Evolutionary conservation across 192 early-diverging fungal species (phyloP).

Genomic region (Coemansia sp.): DNA sequence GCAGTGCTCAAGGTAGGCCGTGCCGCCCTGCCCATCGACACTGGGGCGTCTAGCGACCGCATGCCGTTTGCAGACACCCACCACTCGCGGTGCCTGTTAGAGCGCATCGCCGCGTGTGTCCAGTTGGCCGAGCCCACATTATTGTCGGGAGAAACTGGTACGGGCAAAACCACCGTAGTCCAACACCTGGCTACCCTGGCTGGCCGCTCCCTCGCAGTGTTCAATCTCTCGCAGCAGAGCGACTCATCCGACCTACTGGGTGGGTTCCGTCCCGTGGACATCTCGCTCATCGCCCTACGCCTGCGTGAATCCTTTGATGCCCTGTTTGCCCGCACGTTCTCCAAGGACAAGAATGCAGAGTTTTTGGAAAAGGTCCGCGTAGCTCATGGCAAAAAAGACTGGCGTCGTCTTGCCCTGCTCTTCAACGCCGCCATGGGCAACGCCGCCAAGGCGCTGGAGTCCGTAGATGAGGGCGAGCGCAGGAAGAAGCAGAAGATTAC

Average conservation of each 20-base stretch:
- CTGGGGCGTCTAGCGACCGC: slow-evolving; percentile 10
- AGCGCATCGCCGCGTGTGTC: slow-evolving; percentile 81
- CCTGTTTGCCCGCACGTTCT: slow-evolving; percentile 86
- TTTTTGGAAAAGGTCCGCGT: slow-evolving; percentile 82
- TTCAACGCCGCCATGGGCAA: slow-evolving; percentile 65
- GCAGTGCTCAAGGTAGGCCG: slow-evolving; percentile 30
- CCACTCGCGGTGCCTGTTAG: slow-evolving; percentile 76
- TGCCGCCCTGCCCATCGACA: slow-evolving; percentile 8
- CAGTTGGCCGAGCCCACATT: slow-evolving; percentile 82
- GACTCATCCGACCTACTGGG: slow-evolving; percentile 93
- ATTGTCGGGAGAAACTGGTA: slow-evolving; percentile 96
- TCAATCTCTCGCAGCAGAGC: slow-evolving; percentile 96
- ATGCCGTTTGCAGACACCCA: slow-evolving; percentile 88
- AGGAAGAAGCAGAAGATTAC: slow-evolving; percentile 34
- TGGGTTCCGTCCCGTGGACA: slow-evolving; percentile 96
- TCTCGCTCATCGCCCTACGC: slow-evolving; percentile 71
- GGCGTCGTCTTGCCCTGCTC: slow-evolving; percentile 73
- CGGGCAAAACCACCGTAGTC: slow-evolving; percentile 95
- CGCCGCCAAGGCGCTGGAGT: slow-evolving; percentile 20
- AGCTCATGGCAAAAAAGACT: slow-evolving; percentile 74
- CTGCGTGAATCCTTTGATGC: slow-evolving; percentile 83
- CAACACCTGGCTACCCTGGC: slow-evolving; percentile 86
- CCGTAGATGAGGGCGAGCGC: slow-evolving; percentile 18
- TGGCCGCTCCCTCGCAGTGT: slow-evolving; percentile 75
- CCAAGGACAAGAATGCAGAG: slow-evolving; percentile 78